Evolutionary conservation across 148 eudicot species (phyloP), one percentile per base, ranked within the genome.

Genomic region (Heliosperma pusillum): DNA sequence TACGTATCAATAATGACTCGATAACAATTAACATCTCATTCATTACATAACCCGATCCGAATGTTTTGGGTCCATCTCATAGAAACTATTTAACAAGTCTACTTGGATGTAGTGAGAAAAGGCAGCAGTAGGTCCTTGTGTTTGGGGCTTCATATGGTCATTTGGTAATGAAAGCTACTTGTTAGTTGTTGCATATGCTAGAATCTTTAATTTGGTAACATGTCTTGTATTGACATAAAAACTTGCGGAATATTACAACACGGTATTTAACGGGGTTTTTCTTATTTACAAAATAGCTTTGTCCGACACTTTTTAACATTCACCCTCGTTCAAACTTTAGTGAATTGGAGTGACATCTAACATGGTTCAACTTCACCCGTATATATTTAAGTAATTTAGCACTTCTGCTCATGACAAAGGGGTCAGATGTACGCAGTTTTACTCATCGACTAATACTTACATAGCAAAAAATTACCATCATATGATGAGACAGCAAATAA

Each of bases 391-490:
- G 3, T 3, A 3, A 3, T 40, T 40, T 7, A 40, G 3, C 44
- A 40, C 7, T 40, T 40, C 7, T 7, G 7, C 44, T 40, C 52
- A 15, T 3, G 17, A 47, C 12, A 47, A 12, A 15, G 12, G 11
- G 53, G 42, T 36, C 42, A 36, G 10, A 7, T 36, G 6, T 36
- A 6, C 42, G 42, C 42, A 7, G 42, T 50, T 10, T 50, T 50
- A 50, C 15, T 17, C 55, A 5, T 36, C 13, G 16, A 47, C 11
- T 9, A 10, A 47, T 47, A 47, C 16, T 47, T 47, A 47, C 64
- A 29, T 30, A 17, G 21, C 69, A 19, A 65, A 65, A 19, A 65
- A 65, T 30, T 65, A 65, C 45, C 22, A 30, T 65, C 69, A 65
- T 2, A 30, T 36, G 69, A 65, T 33, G 45, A 30, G 69, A 65